Percentiles rank a stretch among this genome's conserved stretches.
Conservation (phyloP, 345 rosid species). For the Eucalyptus erythrocorys region DNA sequence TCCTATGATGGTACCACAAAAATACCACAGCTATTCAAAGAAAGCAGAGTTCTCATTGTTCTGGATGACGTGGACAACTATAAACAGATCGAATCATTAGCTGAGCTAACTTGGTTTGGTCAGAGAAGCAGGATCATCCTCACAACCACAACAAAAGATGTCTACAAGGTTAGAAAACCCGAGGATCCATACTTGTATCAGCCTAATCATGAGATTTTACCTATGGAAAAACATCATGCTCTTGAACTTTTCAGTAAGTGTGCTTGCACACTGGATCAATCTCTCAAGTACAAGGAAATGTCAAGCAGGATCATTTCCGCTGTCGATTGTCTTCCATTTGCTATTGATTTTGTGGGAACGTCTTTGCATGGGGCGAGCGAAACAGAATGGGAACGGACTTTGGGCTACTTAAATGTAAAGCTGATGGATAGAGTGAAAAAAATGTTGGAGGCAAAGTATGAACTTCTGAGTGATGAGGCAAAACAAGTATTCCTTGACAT, state of each 20-base stretch:
- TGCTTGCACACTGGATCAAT: no score
- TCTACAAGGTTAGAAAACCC: no score
- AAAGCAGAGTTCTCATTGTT: not conserved
- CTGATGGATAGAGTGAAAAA: accelerated
- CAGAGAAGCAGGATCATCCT: not conserved
- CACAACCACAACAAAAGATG: not conserved
- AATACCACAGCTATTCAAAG: no score
- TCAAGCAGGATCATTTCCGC: no score
- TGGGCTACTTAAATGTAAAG: no score
- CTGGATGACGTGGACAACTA: not conserved
- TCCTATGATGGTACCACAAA: not conserved
- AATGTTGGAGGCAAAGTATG: accelerated
- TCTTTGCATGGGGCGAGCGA: no score
- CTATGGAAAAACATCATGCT: no score
- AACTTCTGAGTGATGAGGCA: accelerated
- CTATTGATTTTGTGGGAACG: no score
- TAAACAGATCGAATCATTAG: accelerated
- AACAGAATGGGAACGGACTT: accelerated
- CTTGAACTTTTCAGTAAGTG: no score
- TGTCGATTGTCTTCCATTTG: accelerated
- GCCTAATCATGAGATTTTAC: no score
- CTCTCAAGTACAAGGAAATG: no score
- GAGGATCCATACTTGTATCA: not conserved
- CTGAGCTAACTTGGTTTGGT: not conserved
- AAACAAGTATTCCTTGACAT: not conserved